Conservation (phyloP, 176 grass and related monocot species). For the Otatea glauca region DNA sequence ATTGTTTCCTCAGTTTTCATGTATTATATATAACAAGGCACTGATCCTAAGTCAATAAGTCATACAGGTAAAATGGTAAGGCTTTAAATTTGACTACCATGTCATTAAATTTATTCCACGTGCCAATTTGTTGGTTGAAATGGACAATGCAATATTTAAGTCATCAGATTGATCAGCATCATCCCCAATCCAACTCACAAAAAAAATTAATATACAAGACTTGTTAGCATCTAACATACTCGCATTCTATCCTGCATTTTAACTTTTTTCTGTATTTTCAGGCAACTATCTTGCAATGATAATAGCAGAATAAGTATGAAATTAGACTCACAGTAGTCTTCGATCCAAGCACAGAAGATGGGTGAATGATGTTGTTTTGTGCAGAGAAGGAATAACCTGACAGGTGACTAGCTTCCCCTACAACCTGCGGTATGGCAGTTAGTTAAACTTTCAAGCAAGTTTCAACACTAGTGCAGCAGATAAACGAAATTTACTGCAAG, state of each 20-base stretch:
- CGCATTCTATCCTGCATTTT: conserved; percentile 9
- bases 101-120: not conserved
- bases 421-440: conserved; percentile 68
- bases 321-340: conserved; percentile 85
- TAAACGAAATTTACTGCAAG: not conserved
- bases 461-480: conserved; percentile 12
- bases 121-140: not conserved
- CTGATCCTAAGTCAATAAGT: not conserved
- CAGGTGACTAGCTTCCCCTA: conserved; percentile 86
- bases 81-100: not conserved
- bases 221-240: not conserved
- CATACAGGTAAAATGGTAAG: not conserved
- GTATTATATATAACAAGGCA: conserved; percentile 6
- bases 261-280: not conserved
- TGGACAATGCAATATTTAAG: not conserved
- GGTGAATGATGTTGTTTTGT: conserved; percentile 93
- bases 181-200: conserved; percentile 15
- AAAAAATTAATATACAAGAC: not conserved
- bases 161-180: conserved; percentile 7
- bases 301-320: conserved; percentile 17
- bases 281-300: conserved; percentile 2
- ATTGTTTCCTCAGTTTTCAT: conserved; percentile 19
- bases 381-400: conserved; percentile 92
- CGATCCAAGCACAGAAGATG: conserved; percentile 80
- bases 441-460: conserved; percentile 46